Evolutionary conservation across 2,329 filamentous ascomycete species (phyloP).

Genomic region (Aspergillus neotritici): DNA sequence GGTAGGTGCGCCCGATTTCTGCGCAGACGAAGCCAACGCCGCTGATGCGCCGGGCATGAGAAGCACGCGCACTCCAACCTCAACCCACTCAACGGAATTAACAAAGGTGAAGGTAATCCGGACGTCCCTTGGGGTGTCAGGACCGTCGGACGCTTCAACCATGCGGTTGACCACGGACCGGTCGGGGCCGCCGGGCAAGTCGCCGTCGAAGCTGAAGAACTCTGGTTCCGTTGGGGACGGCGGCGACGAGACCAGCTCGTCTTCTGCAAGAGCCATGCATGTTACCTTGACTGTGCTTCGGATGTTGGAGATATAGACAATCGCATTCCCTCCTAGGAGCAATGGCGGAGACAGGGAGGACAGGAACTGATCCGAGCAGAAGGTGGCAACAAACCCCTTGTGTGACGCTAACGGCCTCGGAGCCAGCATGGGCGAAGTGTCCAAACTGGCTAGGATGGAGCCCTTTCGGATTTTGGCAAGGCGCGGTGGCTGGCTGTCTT

Average conservation of each 20-base stretch:
- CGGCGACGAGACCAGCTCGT: conserved; percentile 23
- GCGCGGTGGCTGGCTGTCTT: conserved; percentile 19
- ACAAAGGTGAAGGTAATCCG: conserved; percentile 54
- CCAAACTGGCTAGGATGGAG: conserved; percentile 69
- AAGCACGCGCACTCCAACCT: conserved; percentile 52
- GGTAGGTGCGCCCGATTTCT: conserved; percentile 44
- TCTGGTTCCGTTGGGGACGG: conserved; percentile 33
- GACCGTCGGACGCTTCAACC: conserved; percentile 17
- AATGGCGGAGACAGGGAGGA: conserved; percentile 44
- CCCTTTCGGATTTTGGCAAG: conserved; percentile 60
- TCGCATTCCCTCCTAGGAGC: conserved; percentile 52
- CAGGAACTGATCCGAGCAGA: conserved; percentile 55
- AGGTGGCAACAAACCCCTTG: conserved; percentile 65
- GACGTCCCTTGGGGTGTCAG: conserved; percentile 26
- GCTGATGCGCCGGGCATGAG: conserved; percentile 54
- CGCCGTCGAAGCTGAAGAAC: conserved; percentile 42
- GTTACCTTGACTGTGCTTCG: conserved; percentile 72
- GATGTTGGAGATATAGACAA: conserved; percentile 83
- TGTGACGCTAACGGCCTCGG: conserved; percentile 40
- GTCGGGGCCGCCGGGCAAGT: conserved; percentile 18
- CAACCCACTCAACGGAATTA: conserved; percentile 53
- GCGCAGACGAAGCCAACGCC: conserved; percentile 41
- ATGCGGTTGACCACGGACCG: conserved; percentile 24
- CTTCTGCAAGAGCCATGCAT: conserved; percentile 43
- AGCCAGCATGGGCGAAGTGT: conserved; percentile 47